phyloP scores from a whole-genome alignment of 163 green algal species.

The Scenedesmus sp. region DNA sequence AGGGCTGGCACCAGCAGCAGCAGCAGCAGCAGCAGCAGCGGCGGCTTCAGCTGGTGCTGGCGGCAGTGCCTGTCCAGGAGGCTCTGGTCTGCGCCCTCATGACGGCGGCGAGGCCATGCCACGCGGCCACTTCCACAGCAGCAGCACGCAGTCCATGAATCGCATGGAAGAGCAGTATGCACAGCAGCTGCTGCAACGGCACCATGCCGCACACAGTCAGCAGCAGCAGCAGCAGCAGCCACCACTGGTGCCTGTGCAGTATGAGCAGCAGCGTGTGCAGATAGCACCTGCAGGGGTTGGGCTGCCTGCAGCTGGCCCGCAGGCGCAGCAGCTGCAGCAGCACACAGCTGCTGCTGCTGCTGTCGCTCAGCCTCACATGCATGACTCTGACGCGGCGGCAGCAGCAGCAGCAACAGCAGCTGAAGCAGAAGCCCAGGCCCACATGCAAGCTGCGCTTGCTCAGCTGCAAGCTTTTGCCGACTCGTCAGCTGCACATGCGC shows the following conservation, averaged over 20 bases:
- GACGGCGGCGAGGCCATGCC: not conserved
- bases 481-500: not conserved
- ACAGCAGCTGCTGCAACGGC: constrained; percentile 5
- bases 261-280: not conserved
- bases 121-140: constrained; percentile 43
- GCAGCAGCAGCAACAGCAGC: not conserved
- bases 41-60: not conserved
- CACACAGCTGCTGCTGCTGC: not conserved
- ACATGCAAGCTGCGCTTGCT: not conserved
- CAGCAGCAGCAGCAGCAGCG: not conserved
- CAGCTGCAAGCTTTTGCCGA: not conserved
- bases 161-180: not conserved
- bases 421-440: not conserved
- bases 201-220: not conserved
- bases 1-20: constrained; percentile 8
- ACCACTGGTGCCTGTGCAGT: not conserved
- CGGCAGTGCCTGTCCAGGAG: not conserved
- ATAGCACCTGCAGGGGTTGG: not conserved
- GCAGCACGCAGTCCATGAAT: constrained; percentile 34
- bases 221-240: not conserved
- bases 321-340: not conserved
- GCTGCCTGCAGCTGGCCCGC: not conserved
- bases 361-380: not conserved
- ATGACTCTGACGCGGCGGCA: not conserved
- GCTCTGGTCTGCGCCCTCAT: not conserved